Conservation (phyloP, 140 eudicot species). For the Stevia rebaudiana region DNA sequence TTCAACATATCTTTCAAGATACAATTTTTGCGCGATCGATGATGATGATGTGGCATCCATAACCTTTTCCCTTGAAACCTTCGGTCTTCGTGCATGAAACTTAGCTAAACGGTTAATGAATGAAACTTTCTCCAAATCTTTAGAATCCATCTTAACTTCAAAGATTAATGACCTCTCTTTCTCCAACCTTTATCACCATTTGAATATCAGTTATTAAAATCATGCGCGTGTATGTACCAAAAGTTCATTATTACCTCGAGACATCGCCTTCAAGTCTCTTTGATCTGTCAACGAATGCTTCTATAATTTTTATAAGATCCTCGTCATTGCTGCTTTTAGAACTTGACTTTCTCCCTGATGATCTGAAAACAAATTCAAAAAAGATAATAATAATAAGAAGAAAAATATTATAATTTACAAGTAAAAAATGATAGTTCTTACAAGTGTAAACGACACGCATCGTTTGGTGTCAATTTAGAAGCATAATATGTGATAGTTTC, state of each 20-base stretch:
- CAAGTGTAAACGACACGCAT: constrained; percentile 53
- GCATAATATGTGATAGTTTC: constrained; percentile 45
- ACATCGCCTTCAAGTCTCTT: constrained; percentile 49
- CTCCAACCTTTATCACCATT: constrained; percentile 63
- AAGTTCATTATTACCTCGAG: constrained; percentile 39
- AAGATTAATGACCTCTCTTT: constrained; percentile 32
- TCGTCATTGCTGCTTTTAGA: constrained; percentile 29
- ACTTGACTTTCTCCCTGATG: constrained; percentile 29
- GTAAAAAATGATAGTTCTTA: constrained; percentile 27
- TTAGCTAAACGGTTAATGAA: constrained; percentile 72
- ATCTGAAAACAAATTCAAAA: constrained; percentile 28
- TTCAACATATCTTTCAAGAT: constrained; percentile 51
- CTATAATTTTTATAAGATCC: constrained; percentile 36
- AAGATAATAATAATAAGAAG: background rate
- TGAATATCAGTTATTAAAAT: constrained; percentile 7
- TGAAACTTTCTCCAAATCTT: constrained; percentile 57
- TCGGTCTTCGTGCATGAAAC: constrained; percentile 50
- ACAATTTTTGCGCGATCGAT: constrained; percentile 17
- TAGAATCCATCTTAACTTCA: constrained; percentile 54
- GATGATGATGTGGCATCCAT: constrained; percentile 35
- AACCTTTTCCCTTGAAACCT: constrained; percentile 26
- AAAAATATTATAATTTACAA: background rate
- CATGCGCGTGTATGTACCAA: background rate
- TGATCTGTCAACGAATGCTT: constrained; percentile 40
- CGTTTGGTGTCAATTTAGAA: constrained; percentile 57